Base-by-base conservation (phyloP, 2,329 filamentous ascomycete species). In the Colletotrichum sp. region DNA sequence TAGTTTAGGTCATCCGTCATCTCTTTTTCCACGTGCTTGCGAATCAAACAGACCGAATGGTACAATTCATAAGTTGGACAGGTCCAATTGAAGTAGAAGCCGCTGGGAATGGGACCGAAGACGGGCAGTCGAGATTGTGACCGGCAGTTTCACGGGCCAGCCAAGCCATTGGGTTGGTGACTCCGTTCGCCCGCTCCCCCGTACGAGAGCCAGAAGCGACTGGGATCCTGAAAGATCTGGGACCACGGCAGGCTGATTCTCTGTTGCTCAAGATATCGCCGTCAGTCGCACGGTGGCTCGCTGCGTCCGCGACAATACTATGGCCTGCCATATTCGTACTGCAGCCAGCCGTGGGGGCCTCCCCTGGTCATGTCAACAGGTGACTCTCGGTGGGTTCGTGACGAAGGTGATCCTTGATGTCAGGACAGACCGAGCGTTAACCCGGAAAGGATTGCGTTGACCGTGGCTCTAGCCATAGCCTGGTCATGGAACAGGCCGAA, bases 251-350 rank as follows among this genome's bases (percentile, higher is more conserved):
- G 69, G 48, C 13, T 24, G 38, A 55, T 62, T 65, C 73, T 43
- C 65, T 66, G 64, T 73, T 34, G 76, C 71, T 61, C 73, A 75
- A 76, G 76, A 77, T 77, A 72, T 77, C 65, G 73, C 73, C 70
- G 52, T 72, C 52, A 70, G 64, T 67, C 34, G 76, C 43, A 72
- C 76, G 65, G 43, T 70, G 60, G 71, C 60, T 66, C 60, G 21
- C 58, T 67, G 65, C 67, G 61, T 61, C 64, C 64, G 43, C 28
- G 61, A 36, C 61, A 56, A 58, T 21, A 52, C 52, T 48, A 61
- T 73, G 73, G 18, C 66, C 62, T 34, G 38, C 48, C 48, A 55
- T 66, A 16, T 65, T 43, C 36, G 64, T 55, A 48, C 61, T 75
- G 71, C 66, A 32, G 68, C 48, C 32, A 71, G 58, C 68, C 73